Conservation (phyloP, 331 rosid species). For the Phaseolus coccineus region DNA sequence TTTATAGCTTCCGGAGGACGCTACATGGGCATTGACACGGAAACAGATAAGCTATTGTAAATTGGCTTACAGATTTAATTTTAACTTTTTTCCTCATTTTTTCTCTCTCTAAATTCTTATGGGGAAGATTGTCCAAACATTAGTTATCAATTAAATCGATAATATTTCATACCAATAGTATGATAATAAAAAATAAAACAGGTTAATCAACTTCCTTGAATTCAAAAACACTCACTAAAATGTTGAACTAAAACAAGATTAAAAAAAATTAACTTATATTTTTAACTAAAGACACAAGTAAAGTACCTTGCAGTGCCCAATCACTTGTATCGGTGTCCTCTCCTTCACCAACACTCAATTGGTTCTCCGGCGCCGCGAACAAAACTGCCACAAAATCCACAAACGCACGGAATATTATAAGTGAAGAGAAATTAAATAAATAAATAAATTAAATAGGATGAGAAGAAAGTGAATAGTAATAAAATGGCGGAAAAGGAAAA, state of each 20-base stretch:
- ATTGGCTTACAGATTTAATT: too few species aligned
- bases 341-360: conserved; percentile 56
- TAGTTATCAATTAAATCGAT: too few species aligned
- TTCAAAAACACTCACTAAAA: neutral
- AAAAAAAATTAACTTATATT: neutral
- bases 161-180: too few species aligned
- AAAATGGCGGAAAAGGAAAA: neutral
- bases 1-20: neutral
- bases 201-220: too few species aligned
- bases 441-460: neutral
- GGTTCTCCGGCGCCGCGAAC: conserved; percentile 75
- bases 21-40: neutral
- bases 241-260: neutral
- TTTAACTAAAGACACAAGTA: neutral
- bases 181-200: too few species aligned
- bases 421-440: neutral
- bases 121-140: too few species aligned
- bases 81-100: too few species aligned
- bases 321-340: conserved; percentile 59
- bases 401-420: neutral
- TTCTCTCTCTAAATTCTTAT: too few species aligned
- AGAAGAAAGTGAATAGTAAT: neutral
- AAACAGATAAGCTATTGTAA: neutral
- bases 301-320: conserved; percentile 84
- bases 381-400: conserved; percentile 53